phyloP scores from a whole-genome alignment of 2,329 filamentous ascomycete species.

The Shiraia sp. region DNA sequence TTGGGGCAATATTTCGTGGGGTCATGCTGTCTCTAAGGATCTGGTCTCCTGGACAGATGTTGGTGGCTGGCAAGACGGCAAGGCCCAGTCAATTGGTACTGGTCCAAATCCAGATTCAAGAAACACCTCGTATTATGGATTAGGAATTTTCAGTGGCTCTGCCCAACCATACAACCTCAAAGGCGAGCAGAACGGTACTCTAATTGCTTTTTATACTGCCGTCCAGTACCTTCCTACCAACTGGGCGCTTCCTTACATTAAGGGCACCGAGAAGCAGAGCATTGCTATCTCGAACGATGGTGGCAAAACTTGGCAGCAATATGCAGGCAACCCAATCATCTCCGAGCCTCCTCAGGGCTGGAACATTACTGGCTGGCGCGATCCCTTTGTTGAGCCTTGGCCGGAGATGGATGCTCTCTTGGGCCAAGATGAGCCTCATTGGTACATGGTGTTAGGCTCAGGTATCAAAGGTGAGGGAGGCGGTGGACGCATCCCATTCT shows the following conservation, averaged over 20 bases:
- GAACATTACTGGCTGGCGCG: slow-evolving; percentile 48
- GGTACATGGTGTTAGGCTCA: slow-evolving; percentile 52
- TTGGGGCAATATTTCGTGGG: slow-evolving; percentile 52
- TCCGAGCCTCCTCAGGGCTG: slow-evolving; percentile 47
- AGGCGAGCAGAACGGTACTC: slow-evolving; percentile 52
- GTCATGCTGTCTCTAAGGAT: slow-evolving; percentile 56
- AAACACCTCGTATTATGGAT: slow-evolving; percentile 52
- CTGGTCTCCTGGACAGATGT: slow-evolving; percentile 52
- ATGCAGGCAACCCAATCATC: slow-evolving; percentile 53
- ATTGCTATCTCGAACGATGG: slow-evolving; percentile 52
- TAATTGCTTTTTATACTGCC: slow-evolving; percentile 54
- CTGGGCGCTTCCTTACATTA: slow-evolving; percentile 50
- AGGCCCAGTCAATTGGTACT: slow-evolving; percentile 46
- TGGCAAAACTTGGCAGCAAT: slow-evolving; percentile 53
- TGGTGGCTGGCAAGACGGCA: slow-evolving; percentile 51
- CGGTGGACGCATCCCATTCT: slow-evolving; percentile 53
- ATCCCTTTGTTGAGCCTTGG: slow-evolving; percentile 40
- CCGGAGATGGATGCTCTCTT: slow-evolving; percentile 50
- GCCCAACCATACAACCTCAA: slow-evolving; percentile 53
- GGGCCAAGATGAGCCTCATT: slow-evolving; percentile 48
- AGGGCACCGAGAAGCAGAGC: slow-evolving; percentile 52
- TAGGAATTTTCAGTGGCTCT: slow-evolving; percentile 59
- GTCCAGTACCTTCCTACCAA: slow-evolving; percentile 51
- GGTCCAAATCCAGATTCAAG: slow-evolving; percentile 35
- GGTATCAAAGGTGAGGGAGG: slow-evolving; percentile 53